Conservation (phyloP, 129 eudicot genomes). For the Mikania micrantha region DNA sequence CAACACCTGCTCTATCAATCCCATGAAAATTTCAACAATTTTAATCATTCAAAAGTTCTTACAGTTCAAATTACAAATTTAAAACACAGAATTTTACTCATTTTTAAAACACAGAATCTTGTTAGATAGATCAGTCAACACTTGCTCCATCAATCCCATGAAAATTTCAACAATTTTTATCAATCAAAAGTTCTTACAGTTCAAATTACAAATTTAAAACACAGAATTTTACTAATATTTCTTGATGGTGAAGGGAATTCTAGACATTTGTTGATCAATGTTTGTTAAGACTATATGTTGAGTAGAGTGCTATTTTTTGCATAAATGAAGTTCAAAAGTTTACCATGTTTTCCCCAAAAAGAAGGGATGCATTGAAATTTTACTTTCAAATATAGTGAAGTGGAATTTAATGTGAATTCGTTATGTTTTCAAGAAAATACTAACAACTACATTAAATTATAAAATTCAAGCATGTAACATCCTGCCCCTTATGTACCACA, state of each 20-base stretch:
- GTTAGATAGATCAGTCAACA: no score
- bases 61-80: background rate
- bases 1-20: background rate
- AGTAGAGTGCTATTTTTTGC: background rate
- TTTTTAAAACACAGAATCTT: no score
- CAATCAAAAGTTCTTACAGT: no score
- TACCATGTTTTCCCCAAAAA: background rate
- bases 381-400: background rate
- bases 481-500: no score
- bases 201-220: no score
- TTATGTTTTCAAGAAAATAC: slow-evolving; percentile 1
- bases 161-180: no score
- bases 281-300: background rate
- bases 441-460: background rate
- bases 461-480: no score
- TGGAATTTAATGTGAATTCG: background rate
- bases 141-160: no score
- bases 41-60: background rate
- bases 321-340: background rate
- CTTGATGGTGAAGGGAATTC: background rate
- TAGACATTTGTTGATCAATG: background rate
- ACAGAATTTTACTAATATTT: background rate
- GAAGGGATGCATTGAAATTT: background rate
- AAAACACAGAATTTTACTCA: no score
- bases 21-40: background rate